These are phyloP conservation scores for Candida ulmi DNA, from an alignment of 805 yeast species.

Conservation along the genomic window DNA sequence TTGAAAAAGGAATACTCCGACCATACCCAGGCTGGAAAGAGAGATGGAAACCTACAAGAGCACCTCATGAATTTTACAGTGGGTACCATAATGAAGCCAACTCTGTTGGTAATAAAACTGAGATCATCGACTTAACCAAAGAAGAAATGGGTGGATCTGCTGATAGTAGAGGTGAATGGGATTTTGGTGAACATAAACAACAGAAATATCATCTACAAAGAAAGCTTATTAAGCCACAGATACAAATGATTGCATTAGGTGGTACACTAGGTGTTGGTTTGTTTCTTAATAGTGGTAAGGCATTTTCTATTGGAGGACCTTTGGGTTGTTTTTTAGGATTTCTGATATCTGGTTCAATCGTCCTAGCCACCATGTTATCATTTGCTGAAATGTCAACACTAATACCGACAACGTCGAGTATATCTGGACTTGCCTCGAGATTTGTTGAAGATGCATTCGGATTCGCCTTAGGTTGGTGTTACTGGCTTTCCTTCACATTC, in stretches of 20 bases:
- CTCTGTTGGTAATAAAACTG: constrained; percentile 17
- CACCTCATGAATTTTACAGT: neutral
- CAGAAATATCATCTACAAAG: constrained; percentile 38
- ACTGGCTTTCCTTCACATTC: constrained; percentile 66
- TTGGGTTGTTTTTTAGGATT: constrained; percentile 70
- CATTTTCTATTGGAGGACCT: constrained; percentile 71
- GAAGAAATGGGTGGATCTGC: constrained; percentile 6
- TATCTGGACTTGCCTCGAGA: constrained; percentile 67
- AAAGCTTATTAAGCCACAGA: constrained; percentile 56
- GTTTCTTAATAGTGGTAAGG: constrained; percentile 64
- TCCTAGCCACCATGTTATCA: constrained; percentile 62
- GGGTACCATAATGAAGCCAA: neutral
- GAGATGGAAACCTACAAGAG: neutral
- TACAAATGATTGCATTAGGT: constrained; percentile 74
- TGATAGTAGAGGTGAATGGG: constrained; percentile 2
- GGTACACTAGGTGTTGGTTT: constrained; percentile 79
- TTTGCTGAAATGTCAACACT: constrained; percentile 80
- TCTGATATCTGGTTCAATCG: constrained; percentile 56
- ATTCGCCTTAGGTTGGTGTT: constrained; percentile 66
- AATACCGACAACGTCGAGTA: constrained; percentile 74
- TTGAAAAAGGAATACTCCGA: constrained; percentile 1
- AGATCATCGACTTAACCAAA: constrained; percentile 18
- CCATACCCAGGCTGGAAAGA: neutral
- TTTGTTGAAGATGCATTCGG: constrained; percentile 78
- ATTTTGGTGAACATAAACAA: constrained; percentile 1